phyloP scores from a whole-genome alignment of 1,284 basidiomycete species.

The Mycena citricolor region DNA sequence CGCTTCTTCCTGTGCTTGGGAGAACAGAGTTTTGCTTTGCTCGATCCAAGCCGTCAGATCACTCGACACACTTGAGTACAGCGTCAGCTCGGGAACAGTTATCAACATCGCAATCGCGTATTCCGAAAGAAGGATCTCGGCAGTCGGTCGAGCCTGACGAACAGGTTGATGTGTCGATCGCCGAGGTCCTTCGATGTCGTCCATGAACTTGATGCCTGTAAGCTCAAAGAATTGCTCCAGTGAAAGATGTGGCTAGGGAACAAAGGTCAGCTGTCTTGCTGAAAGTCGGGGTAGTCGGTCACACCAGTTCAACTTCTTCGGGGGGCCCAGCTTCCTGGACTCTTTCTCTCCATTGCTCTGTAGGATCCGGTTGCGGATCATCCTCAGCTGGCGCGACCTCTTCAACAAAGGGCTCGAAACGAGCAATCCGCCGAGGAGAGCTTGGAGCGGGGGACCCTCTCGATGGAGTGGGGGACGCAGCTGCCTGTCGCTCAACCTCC shows the following conservation, averaged over 20 bases:
- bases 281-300: constrained; percentile 21
- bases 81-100: constrained; percentile 71
- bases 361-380: constrained; percentile 36
- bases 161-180: constrained; percentile 61
- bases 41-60: constrained; percentile 73
- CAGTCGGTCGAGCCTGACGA: constrained; percentile 41
- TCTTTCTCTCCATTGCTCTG: constrained; percentile 51
- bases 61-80: constrained; percentile 68
- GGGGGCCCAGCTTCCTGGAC: constrained; percentile 38
- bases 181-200: constrained; percentile 71
- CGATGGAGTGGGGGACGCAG: constrained; percentile 27
- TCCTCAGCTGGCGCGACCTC: constrained; percentile 22
- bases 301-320: constrained; percentile 44
- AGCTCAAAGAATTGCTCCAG: constrained; percentile 85
- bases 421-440: constrained; percentile 25
- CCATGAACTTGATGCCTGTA: constrained; percentile 84
- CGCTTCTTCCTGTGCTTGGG: constrained; percentile 71
- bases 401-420: constrained; percentile 20
- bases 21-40: constrained; percentile 65
- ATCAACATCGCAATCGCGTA: constrained; percentile 71
- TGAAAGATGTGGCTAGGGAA: constrained; percentile 59
- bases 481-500: constrained; percentile 27
- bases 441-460: constrained; percentile 28
- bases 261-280: constrained; percentile 5
- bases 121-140: constrained; percentile 62